These are phyloP conservation scores for Malus hybrid DNA, from an alignment of 331 rosid genomes.

Conservation along the genomic window DNA sequence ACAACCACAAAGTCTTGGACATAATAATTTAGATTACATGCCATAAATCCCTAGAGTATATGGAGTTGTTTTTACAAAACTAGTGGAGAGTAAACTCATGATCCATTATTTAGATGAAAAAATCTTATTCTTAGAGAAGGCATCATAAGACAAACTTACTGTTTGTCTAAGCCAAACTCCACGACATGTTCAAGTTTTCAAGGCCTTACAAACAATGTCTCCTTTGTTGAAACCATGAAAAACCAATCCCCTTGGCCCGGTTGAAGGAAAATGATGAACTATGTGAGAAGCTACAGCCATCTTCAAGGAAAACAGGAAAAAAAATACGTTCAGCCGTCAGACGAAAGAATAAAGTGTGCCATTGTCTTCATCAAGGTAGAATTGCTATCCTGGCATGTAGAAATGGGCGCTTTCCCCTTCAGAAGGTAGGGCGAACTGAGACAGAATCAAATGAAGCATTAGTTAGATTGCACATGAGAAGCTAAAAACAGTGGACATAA, in stretches of 20 bases:
- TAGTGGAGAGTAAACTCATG: background rate
- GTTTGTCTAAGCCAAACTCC: background rate
- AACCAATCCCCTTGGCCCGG: background rate
- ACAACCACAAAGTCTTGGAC: background rate
- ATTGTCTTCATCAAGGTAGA: constrained; percentile 14
- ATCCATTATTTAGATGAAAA: background rate
- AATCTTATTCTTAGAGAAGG: background rate
- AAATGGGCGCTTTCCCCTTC: constrained; percentile 49
- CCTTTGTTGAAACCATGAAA: background rate
- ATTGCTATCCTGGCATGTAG: constrained; percentile 32
- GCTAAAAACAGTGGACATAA: background rate
- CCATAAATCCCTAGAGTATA: background rate
- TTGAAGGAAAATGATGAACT: background rate
- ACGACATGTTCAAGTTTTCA: background rate
- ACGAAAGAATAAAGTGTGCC: background rate
- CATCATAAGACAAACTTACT: background rate
- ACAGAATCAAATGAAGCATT: background rate
- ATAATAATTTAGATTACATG: background rate
- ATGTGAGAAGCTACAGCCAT: background rate
- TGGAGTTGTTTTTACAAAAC: no score
- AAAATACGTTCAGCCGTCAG: background rate
- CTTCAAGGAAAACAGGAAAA: background rate
- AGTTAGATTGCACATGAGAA: background rate
- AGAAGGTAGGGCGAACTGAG: constrained; percentile 12
- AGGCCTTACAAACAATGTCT: background rate